Evolutionary conservation across 345 rosid species (phyloP).

Genomic region (Dipteronia dyeriana): DNA sequence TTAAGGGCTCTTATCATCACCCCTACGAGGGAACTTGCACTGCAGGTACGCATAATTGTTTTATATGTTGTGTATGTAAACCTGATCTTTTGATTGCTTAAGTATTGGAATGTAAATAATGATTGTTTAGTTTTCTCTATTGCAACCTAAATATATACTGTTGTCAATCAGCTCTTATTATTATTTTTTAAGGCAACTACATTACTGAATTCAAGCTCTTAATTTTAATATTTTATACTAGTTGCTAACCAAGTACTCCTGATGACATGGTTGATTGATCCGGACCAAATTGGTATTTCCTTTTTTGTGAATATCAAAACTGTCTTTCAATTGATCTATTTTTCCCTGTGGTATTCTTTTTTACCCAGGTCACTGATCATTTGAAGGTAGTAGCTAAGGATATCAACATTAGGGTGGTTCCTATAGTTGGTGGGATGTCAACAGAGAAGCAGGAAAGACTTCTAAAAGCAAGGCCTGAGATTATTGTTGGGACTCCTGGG

Average conservation of each 20-base stretch:
- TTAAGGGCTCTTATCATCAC: slow-evolving; percentile 89
- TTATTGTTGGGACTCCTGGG: slow-evolving; percentile 94
- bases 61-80: neutral
- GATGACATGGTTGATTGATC: neutral
- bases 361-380: slow-evolving; percentile 80
- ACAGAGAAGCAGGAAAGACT: slow-evolving; percentile 90
- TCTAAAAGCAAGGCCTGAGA: slow-evolving; percentile 79
- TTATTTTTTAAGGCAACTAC: neutral
- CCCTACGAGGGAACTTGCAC: slow-evolving; percentile 94
- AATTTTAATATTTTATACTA: neutral
- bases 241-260: neutral
- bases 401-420: slow-evolving; percentile 66
- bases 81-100: slow-evolving; percentile 12
- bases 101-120: neutral
- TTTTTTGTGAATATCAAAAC: neutral
- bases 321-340: neutral
- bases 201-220: neutral
- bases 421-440: slow-evolving; percentile 96
- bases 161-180: neutral
- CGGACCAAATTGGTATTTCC: neutral
- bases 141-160: neutral
- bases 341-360: neutral
- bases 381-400: slow-evolving; percentile 66
- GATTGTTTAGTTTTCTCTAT: neutral
- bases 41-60: slow-evolving; percentile 60